Percentiles rank a stretch among this genome's conserved stretches.
phyloP scores from a whole-genome alignment of 2,329 filamentous ascomycete species.

The Phialemoniopsis sp. region DNA sequence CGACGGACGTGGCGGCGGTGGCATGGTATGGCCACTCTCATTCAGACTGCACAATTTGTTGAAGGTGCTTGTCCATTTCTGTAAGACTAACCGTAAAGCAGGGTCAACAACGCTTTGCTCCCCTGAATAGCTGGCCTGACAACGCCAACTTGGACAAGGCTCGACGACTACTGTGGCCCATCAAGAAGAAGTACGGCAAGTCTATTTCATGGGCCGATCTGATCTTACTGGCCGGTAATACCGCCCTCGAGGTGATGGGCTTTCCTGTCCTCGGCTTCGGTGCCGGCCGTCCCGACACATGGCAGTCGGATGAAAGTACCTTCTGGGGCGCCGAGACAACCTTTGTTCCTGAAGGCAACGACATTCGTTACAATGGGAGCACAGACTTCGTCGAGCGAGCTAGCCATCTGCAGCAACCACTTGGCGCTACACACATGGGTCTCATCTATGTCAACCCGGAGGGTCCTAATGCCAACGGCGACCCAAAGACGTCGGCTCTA shows the following conservation, averaged over 20 bases:
- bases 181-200: slow-evolving; percentile 77
- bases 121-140: slow-evolving; percentile 74
- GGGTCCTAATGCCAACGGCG: slow-evolving; percentile 64
- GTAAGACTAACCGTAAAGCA: slow-evolving; percentile 18
- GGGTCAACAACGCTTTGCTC: slow-evolving; percentile 71
- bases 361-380: slow-evolving; percentile 55
- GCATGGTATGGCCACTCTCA: slow-evolving; percentile 20
- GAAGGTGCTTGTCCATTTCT: too few relatives aligned
- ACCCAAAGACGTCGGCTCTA: slow-evolving; percentile 59
- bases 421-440: slow-evolving; percentile 65
- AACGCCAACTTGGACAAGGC: slow-evolving; percentile 74
- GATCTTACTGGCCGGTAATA: slow-evolving; percentile 65
- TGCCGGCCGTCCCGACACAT: slow-evolving; percentile 64
- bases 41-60: too few relatives aligned
- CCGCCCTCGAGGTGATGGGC: slow-evolving; percentile 70
- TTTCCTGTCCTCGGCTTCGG: slow-evolving; percentile 67
- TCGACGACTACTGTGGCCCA: slow-evolving; percentile 69
- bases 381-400: slow-evolving; percentile 49
- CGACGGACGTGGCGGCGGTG: slow-evolving; percentile 68
- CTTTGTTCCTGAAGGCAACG: slow-evolving; percentile 57
- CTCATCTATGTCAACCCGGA: slow-evolving; percentile 76
- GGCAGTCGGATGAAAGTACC: slow-evolving; percentile 67
- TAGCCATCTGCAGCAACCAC: slow-evolving; percentile 54
- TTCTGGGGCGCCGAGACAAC: slow-evolving; percentile 72
- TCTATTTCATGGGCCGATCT: slow-evolving; percentile 76